phyloP scores from a whole-genome alignment of 2,329 filamentous ascomycete species.

The Stemphylium vesicarium region DNA sequence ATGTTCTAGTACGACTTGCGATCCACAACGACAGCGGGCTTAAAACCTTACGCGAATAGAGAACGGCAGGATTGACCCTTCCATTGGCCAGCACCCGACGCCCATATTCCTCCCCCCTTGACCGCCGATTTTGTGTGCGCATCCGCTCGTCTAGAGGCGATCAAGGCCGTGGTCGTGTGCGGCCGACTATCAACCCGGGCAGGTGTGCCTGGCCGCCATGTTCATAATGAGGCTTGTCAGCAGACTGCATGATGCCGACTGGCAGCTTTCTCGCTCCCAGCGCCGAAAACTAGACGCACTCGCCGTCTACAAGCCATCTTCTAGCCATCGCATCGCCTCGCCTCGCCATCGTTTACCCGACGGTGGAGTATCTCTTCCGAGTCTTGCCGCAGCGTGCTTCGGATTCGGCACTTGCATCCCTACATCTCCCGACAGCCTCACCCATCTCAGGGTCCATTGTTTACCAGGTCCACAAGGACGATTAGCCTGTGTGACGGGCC shows the following conservation, averaged over 20 bases:
- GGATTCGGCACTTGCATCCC: constrained; percentile 23
- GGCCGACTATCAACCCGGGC: not conserved
- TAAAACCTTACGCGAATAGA: constrained; percentile 15
- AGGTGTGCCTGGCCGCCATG: constrained; percentile 10
- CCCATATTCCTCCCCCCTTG: not conserved
- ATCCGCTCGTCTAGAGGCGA: not conserved
- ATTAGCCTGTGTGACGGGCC: constrained; percentile 16
- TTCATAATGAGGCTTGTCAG: constrained; percentile 2
- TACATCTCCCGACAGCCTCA: constrained; percentile 32
- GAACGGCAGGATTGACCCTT: constrained; percentile 1
- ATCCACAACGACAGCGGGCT: constrained; percentile 19
- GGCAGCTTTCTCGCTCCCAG: not conserved
- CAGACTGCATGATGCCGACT: constrained; percentile 1
- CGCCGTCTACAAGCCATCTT: not conserved
- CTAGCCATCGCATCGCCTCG: too few relatives aligned
- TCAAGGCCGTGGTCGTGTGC: too few relatives aligned
- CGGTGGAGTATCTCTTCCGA: constrained; percentile 20
- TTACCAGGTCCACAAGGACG: constrained; percentile 21
- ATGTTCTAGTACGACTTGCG: constrained; percentile 14
- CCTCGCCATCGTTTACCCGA: constrained; percentile 19
- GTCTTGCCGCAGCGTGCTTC: constrained; percentile 10
- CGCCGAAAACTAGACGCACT: not conserved
- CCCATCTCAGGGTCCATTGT: constrained; percentile 29
- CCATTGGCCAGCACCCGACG: constrained; percentile 16
- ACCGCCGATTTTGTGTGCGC: not conserved